A percentile compares a stretch with the other conserved stretches of the same genome.
phyloP scores from a whole-genome alignment of 202 grass and related monocot genomes.

The Zoysia matrella region DNA sequence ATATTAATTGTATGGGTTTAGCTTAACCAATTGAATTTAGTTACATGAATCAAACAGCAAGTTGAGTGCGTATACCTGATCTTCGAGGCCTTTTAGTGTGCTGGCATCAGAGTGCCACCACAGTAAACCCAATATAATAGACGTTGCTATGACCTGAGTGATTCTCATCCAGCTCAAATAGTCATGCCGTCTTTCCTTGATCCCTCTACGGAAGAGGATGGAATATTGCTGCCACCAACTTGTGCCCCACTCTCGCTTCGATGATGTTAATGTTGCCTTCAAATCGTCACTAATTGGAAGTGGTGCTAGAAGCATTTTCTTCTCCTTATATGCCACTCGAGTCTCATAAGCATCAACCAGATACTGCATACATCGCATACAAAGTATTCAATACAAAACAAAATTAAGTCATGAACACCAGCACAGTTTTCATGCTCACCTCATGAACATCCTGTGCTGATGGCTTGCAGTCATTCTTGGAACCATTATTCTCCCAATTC shows the following conservation, averaged over 20 bases:
- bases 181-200: constrained; percentile 94
- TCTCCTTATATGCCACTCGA: constrained; percentile 74
- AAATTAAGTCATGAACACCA: constrained; percentile 35
- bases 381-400: constrained; percentile 42
- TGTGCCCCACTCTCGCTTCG: constrained; percentile 89
- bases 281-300: constrained; percentile 68
- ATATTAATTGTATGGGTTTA: constrained; percentile 4
- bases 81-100: constrained; percentile 75
- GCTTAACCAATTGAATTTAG: not conserved
- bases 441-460: constrained; percentile 98
- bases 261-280: constrained; percentile 62
- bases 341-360: constrained; percentile 89
- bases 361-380: constrained; percentile 62
- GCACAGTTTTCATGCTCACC: constrained; percentile 65
- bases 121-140: constrained; percentile 92
- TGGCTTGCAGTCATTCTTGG: constrained; percentile 68
- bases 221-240: constrained; percentile 86
- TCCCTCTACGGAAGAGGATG: constrained; percentile 90
- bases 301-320: constrained; percentile 65
- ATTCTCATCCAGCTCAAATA: constrained; percentile 99
- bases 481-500: constrained; percentile 31
- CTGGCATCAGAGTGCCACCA: constrained; percentile 82
- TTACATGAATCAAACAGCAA: constrained; percentile 17
- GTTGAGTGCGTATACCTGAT: constrained; percentile 63
- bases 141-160: constrained; percentile 91